Base-by-base conservation (phyloP, 2,329 filamentous ascomycete species). In the Pseudohalonectria lignicola region DNA sequence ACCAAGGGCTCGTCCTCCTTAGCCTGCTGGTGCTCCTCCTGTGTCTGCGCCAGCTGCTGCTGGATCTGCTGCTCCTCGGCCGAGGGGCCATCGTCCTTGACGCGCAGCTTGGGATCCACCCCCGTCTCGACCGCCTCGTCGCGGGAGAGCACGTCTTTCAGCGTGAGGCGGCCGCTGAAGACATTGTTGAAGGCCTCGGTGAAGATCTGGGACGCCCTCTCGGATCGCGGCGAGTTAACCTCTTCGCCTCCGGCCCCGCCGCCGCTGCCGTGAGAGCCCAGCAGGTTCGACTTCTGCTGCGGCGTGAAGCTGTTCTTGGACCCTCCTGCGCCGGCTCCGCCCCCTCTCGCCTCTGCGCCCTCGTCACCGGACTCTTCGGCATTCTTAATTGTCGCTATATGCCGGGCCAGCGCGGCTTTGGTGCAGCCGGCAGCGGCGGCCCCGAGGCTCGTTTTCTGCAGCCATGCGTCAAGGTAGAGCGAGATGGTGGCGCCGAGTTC, bases 121-220 rank as follows among this genome's bases (percentile, higher is more conserved):
- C 70, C 63, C 25, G 62, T 66, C 45, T 76, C 71, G 15, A 72
- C 64, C 2, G 64, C 62, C 47, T 70, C 69, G 45, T 75, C 71
- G 13, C 71, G 60, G 23, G 69, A 53, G 9, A 76, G 53, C 7
- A 76, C 67, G 42, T 73, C 68, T 5, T 64, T 60, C 13, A 76
- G 59, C 15, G 66, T 59, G 9, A 76, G 61, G 20, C 60, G 57
- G 15, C 59, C 59, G 23, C 58, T 54, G 45, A 80, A 75, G 12
- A 77, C 67, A 8, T 59, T 57, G 43, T 76, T 65, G 46, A 80
- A 79, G 9, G 70, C 71, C 19, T 71, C 62, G 4, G 67, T 70
- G 39, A 77, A 77, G 46, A 70, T 61, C 36, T 60, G 59, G 4
- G 70, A 68, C 3, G 58, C 57, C 41, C 51, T 57, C 4, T 55